Base-by-base conservation (phyloP, 345 rosid species). In the Gossypium herbaceum region DNA sequence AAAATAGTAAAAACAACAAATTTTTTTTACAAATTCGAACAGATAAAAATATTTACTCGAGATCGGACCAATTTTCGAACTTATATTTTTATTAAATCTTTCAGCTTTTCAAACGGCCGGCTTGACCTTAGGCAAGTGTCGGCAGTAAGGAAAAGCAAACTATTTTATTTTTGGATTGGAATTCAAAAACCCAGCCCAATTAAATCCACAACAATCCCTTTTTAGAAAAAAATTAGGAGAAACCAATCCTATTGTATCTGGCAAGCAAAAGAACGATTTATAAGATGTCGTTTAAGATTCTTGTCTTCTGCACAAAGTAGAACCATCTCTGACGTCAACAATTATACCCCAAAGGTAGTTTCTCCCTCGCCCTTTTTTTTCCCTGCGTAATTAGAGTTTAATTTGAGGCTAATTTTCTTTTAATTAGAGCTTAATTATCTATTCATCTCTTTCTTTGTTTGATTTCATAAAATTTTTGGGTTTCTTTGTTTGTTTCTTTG, bases 21-120 rank as follows among this genome's bases (percentile, higher is more conserved):
- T 5, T 34, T 34, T 34, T 5, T 34, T 34, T 5, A 5, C 1
- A 34, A 34, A 34, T 34, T 34, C 7, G 0, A 1, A 34, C 39
- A 0, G 6, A 0, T 4, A 34, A 34, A 34, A 0, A 34, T 4
- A 27, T 34, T 34, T 34, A 34, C 1, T 34, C 1, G 39, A 34
- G 6, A 4, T 1, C 6, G 0, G 1, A 34, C 5, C 1, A 29
- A 34, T 34, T 34, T 34, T 34, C 0, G 0, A 34, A 34, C 5
- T 34, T 34, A 34, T 34, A 34, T 34, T 34, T 34, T 34, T 34
- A 34, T 34, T 6, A 4, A 34, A 34, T 29, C 34, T 0, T 29
- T 29, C 4, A 29, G 0, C 34, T 29, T 29, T 29, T 3, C 39
- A 29, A 3, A 4, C 5, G 39, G 39, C 6, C 6, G 39, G 6